Base-by-base conservation (phyloP, 2,329 filamentous ascomycete genomes). In the Metarhizium humberi region DNA sequence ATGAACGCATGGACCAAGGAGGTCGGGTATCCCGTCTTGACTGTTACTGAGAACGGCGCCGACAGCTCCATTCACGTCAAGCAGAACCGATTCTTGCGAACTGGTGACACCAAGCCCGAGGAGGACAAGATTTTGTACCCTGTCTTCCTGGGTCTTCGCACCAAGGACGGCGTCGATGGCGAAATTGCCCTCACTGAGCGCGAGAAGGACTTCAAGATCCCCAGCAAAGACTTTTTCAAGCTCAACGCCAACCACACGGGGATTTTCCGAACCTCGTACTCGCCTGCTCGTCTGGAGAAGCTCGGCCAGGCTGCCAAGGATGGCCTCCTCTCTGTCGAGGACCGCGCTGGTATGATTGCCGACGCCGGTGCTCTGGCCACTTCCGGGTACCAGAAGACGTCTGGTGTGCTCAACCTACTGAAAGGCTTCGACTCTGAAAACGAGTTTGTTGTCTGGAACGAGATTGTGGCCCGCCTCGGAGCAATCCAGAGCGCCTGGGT, bases 1-100 rank as follows among this genome's bases (percentile, higher is more conserved):
- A 96, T 96, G 86, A 87, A 91, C 54, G 90, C 92, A 61, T 97
- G 92, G 92, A 97, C 92, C 52, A 96, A 96, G 79, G 87, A 96
- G 65, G 88, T 97, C 55, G 92, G 92, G 53, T 96, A 87, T 73
- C 92, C 92, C 1, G 92, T 97, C 43, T 81, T 97, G 49, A 87
- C 87, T 7, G 91, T 97, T 32, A 89, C 87, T 57, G 77, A 85
- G 55, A 64, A 71, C 52, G 81, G 85, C 29, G 76, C 78, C 30
- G 79, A 85, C 50, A 86, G 82, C 57, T 85, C 85, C 20, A 92
- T 96, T 64, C 86, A 86, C 59, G 78, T 97, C 61, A 94, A 94
- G 78, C 92, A 97, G 73, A 96, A 96, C 73, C 88, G 92, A 53
- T 96, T 96, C 79, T 76, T 97, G 59, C 82, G 91, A 57, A 97